Evolutionary conservation across 768 basidiomycete species (phyloP).

Genomic region (Suillus spraguei): DNA sequence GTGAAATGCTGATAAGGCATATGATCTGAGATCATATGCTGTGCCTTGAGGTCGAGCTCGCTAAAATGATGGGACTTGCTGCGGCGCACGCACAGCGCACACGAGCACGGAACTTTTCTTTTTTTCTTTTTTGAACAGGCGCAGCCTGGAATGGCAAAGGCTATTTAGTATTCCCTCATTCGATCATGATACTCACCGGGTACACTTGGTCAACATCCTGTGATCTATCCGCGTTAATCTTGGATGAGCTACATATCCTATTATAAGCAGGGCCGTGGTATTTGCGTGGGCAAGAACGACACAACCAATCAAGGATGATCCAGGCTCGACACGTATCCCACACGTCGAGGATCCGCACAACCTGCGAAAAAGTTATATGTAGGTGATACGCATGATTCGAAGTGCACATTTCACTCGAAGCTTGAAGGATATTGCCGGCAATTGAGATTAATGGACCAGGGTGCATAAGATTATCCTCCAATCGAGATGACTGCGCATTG

Average conservation of each 20-base stretch:
- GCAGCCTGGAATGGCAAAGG: constrained; percentile 17
- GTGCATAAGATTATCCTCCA: background rate
- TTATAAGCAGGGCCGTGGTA: background rate
- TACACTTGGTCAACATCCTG: constrained; percentile 2
- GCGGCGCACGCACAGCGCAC: constrained; percentile 17
- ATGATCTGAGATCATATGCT: constrained; percentile 30
- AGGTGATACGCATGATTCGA: background rate
- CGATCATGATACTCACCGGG: constrained; percentile 13
- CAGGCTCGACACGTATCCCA: constrained; percentile 2
- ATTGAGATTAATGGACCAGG: background rate
- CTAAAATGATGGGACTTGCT: constrained; percentile 20
- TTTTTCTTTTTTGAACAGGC: constrained; percentile 30
- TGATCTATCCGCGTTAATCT: constrained; percentile 14
- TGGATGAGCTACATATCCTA: constrained; percentile 6
- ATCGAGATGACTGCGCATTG: background rate
- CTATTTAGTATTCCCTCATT: constrained; percentile 19
- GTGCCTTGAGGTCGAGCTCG: constrained; percentile 24
- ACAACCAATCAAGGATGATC: background rate
- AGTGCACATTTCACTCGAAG: background rate
- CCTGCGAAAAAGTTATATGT: background rate
- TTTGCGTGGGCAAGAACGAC: background rate
- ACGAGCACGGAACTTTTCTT: constrained; percentile 27
- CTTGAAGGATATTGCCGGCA: background rate
- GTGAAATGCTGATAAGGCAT: constrained; percentile 33
- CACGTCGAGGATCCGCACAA: constrained; percentile 5